These are phyloP conservation scores for Spergularia azorica DNA, from an alignment of 179 eudicot genomes.

Conservation along the genomic window DNA sequence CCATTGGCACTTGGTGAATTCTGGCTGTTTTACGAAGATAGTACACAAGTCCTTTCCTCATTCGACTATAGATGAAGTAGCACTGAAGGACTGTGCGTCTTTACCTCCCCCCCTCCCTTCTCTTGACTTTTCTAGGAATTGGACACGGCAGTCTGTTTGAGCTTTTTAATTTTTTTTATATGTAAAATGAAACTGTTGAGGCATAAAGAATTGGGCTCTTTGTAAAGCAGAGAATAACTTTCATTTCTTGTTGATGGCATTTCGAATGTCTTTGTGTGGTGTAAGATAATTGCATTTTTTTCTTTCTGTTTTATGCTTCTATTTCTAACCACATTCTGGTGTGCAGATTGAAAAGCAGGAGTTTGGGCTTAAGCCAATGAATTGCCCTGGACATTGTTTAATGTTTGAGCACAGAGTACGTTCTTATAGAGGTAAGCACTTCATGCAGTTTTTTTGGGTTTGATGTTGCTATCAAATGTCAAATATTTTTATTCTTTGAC, in stretches of 20 bases:
- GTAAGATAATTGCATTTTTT: not conserved
- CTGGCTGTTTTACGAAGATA: too few species aligned
- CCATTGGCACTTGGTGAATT: too few species aligned
- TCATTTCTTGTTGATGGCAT: not conserved
- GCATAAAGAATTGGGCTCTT: not conserved
- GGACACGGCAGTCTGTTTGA: too few species aligned
- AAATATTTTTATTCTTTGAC: too few species aligned
- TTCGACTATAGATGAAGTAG: too few species aligned
- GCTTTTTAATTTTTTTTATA: too few species aligned
- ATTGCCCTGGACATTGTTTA: constrained; percentile 96
- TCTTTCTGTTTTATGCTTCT: not conserved
- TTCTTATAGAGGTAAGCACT: constrained; percentile 79
- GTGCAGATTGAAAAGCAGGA: constrained; percentile 90
- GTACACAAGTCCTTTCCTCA: too few species aligned
- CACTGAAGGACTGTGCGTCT: too few species aligned
- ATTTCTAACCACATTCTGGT: constrained; percentile 8
- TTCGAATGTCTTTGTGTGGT: not conserved
- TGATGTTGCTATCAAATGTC: not conserved
- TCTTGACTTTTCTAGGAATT: too few species aligned
- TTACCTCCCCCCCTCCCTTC: too few species aligned
- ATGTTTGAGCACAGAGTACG: constrained; percentile 96
- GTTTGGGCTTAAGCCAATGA: constrained; percentile 98
- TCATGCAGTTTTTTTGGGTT: not conserved
- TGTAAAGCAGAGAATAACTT: not conserved
- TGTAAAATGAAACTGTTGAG: not conserved